Percentiles rank a stretch among this genome's conserved stretches.
Conservation (phyloP, 2,329 filamentous ascomycete genomes). For the Orbilia javanica region DNA sequence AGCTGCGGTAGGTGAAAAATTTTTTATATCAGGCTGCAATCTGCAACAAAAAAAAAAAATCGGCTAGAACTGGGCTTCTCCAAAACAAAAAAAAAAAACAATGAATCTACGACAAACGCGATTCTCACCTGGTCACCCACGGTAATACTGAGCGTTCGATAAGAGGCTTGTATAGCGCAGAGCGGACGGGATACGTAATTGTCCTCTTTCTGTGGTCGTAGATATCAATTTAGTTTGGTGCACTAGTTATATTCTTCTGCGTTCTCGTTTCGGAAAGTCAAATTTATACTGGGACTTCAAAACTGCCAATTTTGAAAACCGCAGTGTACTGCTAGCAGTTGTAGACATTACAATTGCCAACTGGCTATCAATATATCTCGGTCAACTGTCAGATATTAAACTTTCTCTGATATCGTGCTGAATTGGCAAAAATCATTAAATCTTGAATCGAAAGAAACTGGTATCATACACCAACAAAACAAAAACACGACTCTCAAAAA, state of each 20-base stretch:
- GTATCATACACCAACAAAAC: neutral
- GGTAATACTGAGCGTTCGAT: constrained; percentile 52
- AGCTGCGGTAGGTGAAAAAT: no score
- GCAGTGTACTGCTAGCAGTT: no score
- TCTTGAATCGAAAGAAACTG: neutral
- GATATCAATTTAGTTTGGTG: neutral
- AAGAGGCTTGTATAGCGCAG: constrained; percentile 49
- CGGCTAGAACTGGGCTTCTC: neutral
- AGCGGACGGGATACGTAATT: constrained; percentile 26
- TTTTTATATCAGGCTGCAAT: no score
- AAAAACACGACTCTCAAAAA: neutral
- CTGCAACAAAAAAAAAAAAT: no score
- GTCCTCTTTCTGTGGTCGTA: constrained; percentile 32
- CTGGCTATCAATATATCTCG: no score
- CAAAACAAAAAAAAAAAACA: neutral
- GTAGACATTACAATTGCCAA: neutral
- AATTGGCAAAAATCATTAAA: neutral
- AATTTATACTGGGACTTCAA: neutral
- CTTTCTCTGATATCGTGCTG: no score
- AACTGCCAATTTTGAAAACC: no score
- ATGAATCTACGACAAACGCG: constrained; percentile 26
- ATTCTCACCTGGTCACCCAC: constrained; percentile 42
- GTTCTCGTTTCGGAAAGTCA: neutral
- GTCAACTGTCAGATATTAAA: no score
- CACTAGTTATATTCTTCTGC: neutral